These are phyloP conservation scores for Aspergillus asperescens DNA, from an alignment of 495 filamentous ascomycete genomes.

Conservation along the genomic window DNA sequence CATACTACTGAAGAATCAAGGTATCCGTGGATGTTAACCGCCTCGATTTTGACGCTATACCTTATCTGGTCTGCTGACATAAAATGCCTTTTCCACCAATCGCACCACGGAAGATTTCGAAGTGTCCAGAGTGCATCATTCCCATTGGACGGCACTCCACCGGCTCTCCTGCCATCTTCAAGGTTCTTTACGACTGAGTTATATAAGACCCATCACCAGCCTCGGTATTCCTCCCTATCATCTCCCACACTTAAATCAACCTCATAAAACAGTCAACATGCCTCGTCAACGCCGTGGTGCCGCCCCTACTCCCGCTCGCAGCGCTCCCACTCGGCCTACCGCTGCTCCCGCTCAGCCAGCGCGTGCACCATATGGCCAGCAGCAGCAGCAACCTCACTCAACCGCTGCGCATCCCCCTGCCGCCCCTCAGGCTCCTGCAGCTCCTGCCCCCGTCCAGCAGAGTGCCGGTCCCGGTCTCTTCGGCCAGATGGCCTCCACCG, in stretches of 20 bases:
- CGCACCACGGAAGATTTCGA: conserved; percentile 24
- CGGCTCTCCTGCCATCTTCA: conserved; percentile 13
- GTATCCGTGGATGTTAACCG: background rate
- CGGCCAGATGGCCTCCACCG: conserved; percentile 81
- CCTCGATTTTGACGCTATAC: background rate
- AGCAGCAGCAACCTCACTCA: conserved; percentile 47
- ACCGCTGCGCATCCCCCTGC: conserved; percentile 57
- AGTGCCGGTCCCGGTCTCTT: conserved; percentile 69
- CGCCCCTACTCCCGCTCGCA: conserved; percentile 48
- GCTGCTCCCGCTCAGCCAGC: conserved; percentile 56
- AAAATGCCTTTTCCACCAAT: conserved; percentile 21
- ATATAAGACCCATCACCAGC: conserved; percentile 11
- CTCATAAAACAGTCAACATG: conserved; percentile 49
- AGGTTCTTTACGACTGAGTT: no score
- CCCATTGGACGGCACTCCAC: no score
- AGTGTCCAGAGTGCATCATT: no score
- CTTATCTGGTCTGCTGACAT: conserved; percentile 16
- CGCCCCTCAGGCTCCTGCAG: conserved; percentile 35
- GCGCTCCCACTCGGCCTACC: conserved; percentile 63
- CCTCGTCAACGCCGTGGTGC: conserved; percentile 70
- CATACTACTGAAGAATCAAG: no score
- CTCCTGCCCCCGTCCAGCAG: conserved; percentile 42
- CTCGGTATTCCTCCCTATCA: conserved; percentile 12
- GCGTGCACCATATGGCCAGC: conserved; percentile 45
- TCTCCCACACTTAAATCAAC: background rate